phyloP scores from a whole-genome alignment of 192 early-diverging fungal genomes.

The Helicostylum pulchrum region DNA sequence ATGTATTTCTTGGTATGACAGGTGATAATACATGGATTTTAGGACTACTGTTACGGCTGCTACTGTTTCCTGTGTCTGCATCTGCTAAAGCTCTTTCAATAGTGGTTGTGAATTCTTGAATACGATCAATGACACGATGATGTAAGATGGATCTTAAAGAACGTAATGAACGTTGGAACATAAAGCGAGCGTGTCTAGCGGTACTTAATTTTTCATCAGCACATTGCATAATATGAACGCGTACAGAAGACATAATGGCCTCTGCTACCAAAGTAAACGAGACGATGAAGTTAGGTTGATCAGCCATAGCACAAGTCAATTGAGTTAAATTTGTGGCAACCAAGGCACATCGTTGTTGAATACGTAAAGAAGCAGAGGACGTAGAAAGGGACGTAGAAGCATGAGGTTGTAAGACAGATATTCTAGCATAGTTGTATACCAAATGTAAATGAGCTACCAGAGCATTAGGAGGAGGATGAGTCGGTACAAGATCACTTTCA shows the following conservation, averaged over 20 bases:
- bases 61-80: constrained; percentile 3
- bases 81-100: background rate
- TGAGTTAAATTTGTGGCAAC: constrained; percentile 31
- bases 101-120: background rate
- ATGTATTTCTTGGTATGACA: constrained; percentile 4
- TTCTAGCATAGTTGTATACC: constrained; percentile 22
- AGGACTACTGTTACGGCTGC: background rate
- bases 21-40: constrained; percentile 10
- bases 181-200: constrained; percentile 15
- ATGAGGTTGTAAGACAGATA: constrained; percentile 16
- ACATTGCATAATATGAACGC: constrained; percentile 14
- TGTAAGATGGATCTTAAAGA: constrained; percentile 11
- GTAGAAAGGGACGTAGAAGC: constrained; percentile 1
- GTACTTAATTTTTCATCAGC: background rate
- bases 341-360: constrained; percentile 20
- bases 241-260: constrained; percentile 7
- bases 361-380: background rate
- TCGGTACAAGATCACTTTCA: constrained; percentile 9
- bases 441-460: constrained; percentile 33
- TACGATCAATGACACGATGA: background rate
- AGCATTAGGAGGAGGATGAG: constrained; percentile 20
- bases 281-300: constrained; percentile 18
- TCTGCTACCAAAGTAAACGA: constrained; percentile 3
- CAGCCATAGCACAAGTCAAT: constrained; percentile 16
- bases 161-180: constrained; percentile 24